Percentiles rank a stretch among this genome's conserved stretches.
phyloP scores from a whole-genome alignment of 2,329 filamentous ascomycete genomes.

The Aspergillus sp. region DNA sequence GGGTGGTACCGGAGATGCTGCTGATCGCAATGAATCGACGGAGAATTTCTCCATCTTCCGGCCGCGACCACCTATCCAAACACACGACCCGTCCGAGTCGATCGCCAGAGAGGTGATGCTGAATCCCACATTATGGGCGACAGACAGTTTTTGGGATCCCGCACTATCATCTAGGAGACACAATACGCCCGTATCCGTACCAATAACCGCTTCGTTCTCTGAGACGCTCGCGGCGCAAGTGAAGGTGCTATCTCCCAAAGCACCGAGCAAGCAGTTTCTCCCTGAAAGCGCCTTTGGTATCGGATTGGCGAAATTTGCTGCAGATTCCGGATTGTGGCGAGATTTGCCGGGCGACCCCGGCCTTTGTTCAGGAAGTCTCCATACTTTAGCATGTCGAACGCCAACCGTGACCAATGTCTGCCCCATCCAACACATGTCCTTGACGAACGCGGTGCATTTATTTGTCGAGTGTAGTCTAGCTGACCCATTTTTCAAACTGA shows the following conservation, averaged over 20 bases:
- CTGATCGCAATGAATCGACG: constrained; percentile 32
- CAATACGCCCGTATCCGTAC: constrained; percentile 82
- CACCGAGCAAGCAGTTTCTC: constrained; percentile 78
- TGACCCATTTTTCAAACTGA: constrained; percentile 74
- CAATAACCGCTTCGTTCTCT: constrained; percentile 68
- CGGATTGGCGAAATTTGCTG: constrained; percentile 31
- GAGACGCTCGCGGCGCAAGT: constrained; percentile 68
- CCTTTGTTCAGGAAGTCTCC: constrained; percentile 68
- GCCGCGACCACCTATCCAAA: constrained; percentile 64
- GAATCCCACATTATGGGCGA: constrained; percentile 62
- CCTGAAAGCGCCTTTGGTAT: constrained; percentile 68
- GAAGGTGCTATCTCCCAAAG: constrained; percentile 76
- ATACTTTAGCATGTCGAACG: constrained; percentile 86
- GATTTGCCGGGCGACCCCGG: constrained; percentile 58
- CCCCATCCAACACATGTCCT: constrained; percentile 86
- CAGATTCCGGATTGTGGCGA: constrained; percentile 42
- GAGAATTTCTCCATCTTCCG: constrained; percentile 48
- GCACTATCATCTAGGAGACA: constrained; percentile 76
- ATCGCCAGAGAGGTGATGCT: constrained; percentile 60
- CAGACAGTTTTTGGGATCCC: constrained; percentile 63
- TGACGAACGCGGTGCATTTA: constrained; percentile 81
- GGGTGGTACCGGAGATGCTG: constrained; percentile 17
- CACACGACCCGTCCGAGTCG: constrained; percentile 46
- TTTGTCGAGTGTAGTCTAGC: constrained; percentile 79
- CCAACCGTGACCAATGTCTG: constrained; percentile 77